A percentile compares a stretch with the other conserved stretches of the same genome.
Conservation (phyloP, 306 rosid species). For the Acacia confusa region DNA sequence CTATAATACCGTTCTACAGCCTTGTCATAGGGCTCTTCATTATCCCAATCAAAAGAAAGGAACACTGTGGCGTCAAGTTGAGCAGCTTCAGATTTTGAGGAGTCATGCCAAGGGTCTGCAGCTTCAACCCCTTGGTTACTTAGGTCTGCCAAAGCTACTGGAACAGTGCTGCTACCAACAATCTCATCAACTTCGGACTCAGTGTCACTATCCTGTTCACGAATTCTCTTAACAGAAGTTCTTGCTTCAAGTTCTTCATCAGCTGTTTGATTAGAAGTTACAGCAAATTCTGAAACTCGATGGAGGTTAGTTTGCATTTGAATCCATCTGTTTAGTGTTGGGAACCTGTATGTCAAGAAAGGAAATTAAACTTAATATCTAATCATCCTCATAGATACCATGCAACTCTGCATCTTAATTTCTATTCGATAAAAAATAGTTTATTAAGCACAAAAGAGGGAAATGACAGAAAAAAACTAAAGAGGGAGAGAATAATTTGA, state of each 20-base stretch:
- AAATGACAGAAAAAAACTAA: neutral
- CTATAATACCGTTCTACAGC: conserved; percentile 78
- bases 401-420: conserved; percentile 12
- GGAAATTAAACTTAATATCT: conserved; percentile 29
- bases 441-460: conserved; percentile 2
- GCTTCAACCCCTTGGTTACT: conserved; percentile 54
- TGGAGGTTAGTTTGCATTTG: conserved; percentile 98
- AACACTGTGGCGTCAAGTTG: conserved; percentile 75
- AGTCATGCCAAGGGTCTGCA: conserved; percentile 60
- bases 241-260: conserved; percentile 56
- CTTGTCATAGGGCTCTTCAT: conserved; percentile 89
- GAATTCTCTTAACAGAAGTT: conserved; percentile 82
- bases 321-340: conserved; percentile 98
- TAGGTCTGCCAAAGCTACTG: conserved; percentile 51
- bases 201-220: conserved; percentile 75
- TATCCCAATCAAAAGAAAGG: conserved; percentile 96
- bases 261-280: conserved; percentile 65
- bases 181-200: conserved; percentile 86
- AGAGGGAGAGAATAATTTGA: neutral
- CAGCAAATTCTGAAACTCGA: conserved; percentile 93
- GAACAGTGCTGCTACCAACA: conserved; percentile 54
- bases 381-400: conserved; percentile 10
- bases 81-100: conserved; percentile 67
- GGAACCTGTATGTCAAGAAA: conserved; percentile 63
- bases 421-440: conserved; percentile 6